Conservation (phyloP, 2,329 filamentous ascomycete species). For the Epichloe sibirici region DNA sequence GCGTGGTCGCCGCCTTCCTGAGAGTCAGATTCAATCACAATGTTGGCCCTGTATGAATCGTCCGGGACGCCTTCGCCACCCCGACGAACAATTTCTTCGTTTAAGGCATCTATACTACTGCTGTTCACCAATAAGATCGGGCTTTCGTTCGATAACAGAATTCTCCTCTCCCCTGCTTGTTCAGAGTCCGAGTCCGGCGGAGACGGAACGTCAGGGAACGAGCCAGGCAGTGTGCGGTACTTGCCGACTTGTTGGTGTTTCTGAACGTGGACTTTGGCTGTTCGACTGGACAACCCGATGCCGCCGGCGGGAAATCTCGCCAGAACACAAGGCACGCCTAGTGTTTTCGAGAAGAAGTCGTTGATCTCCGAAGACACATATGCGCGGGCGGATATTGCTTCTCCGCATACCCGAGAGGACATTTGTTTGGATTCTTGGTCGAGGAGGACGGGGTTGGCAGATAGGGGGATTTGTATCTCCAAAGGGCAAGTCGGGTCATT, state of each 20-base stretch:
- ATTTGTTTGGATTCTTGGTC: slow-evolving; percentile 26
- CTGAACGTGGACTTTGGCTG: slow-evolving; percentile 59
- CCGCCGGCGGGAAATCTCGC: slow-evolving; percentile 69
- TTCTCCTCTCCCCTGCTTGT: slow-evolving; percentile 31
- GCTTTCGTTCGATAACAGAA: slow-evolving; percentile 84
- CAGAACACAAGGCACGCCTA: slow-evolving; percentile 71
- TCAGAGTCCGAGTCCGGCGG: slow-evolving; percentile 47
- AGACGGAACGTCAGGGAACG: slow-evolving; percentile 41
- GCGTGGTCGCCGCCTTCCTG: slow-evolving; percentile 26
- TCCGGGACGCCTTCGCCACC: slow-evolving; percentile 54
- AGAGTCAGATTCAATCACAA: slow-evolving; percentile 48
- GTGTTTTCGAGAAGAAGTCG: slow-evolving; percentile 61
- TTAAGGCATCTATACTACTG: slow-evolving; percentile 68
- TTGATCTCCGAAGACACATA: slow-evolving; percentile 58
- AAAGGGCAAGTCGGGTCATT: neutral
- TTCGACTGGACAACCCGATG: slow-evolving; percentile 45
- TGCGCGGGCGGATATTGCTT: slow-evolving; percentile 55
- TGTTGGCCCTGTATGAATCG: slow-evolving; percentile 78
- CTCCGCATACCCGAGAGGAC: slow-evolving; percentile 69
- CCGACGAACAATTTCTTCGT: slow-evolving; percentile 53
- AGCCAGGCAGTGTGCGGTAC: slow-evolving; percentile 32
- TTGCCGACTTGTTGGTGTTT: slow-evolving; percentile 33
- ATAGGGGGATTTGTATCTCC: slow-evolving; percentile 47
- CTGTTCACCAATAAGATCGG: slow-evolving; percentile 78
- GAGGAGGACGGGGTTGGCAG: slow-evolving; percentile 51